A percentile compares a stretch with the other conserved stretches of the same genome.
Evolutionary conservation across 2,329 filamentous ascomycete species (phyloP).

Genomic region (Fusarium tanahbumbuense): DNA sequence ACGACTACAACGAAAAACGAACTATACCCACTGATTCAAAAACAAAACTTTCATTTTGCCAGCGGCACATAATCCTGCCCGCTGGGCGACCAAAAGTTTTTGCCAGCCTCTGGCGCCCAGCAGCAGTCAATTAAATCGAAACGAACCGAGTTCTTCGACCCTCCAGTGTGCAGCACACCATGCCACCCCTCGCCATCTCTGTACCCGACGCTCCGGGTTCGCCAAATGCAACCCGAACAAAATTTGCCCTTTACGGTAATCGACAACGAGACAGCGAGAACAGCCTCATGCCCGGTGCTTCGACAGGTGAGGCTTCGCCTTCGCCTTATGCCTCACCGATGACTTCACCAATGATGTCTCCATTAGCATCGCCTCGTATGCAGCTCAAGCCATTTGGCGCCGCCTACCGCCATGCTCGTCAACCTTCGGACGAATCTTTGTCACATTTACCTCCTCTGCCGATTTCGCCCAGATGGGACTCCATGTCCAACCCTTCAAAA

Average conservation of each 20-base stretch:
- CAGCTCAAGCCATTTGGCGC: constrained; percentile 41
- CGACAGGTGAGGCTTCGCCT: constrained; percentile 39
- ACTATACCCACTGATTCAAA: constrained; percentile 29
- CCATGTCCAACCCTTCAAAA: constrained; percentile 47
- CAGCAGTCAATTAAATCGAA: constrained; percentile 28
- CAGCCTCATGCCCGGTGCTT: constrained; percentile 34
- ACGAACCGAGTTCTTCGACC: constrained; percentile 14
- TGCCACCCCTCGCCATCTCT: constrained; percentile 40
- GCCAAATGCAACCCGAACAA: constrained; percentile 35
- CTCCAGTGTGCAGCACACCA: constrained; percentile 24
- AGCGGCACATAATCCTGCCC: constrained; percentile 15
- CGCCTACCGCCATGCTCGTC: constrained; percentile 36
- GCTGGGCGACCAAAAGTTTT: constrained; percentile 43
- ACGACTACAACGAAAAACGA: constrained; percentile 14
- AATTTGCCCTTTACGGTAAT: constrained; percentile 39
- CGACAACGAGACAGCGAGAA: constrained; percentile 37
- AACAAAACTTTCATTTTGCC: constrained; percentile 19
- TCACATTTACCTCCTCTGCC: constrained; percentile 52
- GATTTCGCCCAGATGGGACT: constrained; percentile 60
- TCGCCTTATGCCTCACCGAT: constrained; percentile 43
- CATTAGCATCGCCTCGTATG: constrained; percentile 40
- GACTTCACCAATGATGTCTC: constrained; percentile 36
- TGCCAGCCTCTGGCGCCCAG: constrained; percentile 39
- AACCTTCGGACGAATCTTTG: constrained; percentile 40
- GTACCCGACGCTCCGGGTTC: constrained; percentile 37